A percentile compares a stretch with the other conserved stretches of the same genome.
phyloP scores from a whole-genome alignment of 148 eudicot genomes.

The Rhododendron vialii region DNA sequence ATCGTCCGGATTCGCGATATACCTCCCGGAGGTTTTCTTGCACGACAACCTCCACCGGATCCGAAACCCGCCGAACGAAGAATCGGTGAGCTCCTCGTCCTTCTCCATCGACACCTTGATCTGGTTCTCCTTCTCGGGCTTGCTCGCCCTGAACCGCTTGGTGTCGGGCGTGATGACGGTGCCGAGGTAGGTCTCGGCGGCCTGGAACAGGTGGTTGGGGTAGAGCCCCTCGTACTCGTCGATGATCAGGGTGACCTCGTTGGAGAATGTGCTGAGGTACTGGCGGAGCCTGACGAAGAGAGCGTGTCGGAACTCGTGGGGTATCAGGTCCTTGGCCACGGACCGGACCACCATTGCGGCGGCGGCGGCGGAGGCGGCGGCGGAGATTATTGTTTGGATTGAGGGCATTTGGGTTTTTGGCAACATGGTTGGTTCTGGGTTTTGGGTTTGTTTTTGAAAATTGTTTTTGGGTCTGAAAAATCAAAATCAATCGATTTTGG shows the following conservation, averaged over 20 bases:
- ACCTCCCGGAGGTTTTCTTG: not conserved
- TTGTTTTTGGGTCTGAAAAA: not conserved
- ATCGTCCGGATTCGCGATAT: not conserved
- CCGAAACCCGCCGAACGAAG: constrained; percentile 11
- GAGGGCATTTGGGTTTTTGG: constrained; percentile 19
- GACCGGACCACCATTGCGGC: constrained; percentile 24
- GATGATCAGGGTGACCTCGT: constrained; percentile 13
- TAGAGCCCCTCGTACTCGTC: constrained; percentile 24
- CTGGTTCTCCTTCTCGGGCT: constrained; percentile 8
- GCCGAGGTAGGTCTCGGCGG: constrained; percentile 20
- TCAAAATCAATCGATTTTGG: not conserved
- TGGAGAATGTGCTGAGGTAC: constrained; percentile 9
- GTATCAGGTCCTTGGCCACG: constrained; percentile 9
- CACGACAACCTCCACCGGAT: constrained; percentile 19
- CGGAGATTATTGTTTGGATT: constrained; percentile 16
- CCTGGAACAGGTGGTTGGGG: constrained; percentile 16
- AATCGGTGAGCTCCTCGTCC: constrained; percentile 19
- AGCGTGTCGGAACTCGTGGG: constrained; percentile 4
- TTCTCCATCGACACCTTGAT: constrained; percentile 18
- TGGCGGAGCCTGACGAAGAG: not conserved
- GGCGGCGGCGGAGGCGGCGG: constrained; percentile 29
- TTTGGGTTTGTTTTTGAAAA: not conserved
- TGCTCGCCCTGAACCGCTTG: constrained; percentile 6
- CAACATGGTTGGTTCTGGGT: not conserved
- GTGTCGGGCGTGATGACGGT: constrained; percentile 1